phyloP scores from a whole-genome alignment of 1,284 basidiomycete genomes.

The Mycosarcoma maydis region DNA sequence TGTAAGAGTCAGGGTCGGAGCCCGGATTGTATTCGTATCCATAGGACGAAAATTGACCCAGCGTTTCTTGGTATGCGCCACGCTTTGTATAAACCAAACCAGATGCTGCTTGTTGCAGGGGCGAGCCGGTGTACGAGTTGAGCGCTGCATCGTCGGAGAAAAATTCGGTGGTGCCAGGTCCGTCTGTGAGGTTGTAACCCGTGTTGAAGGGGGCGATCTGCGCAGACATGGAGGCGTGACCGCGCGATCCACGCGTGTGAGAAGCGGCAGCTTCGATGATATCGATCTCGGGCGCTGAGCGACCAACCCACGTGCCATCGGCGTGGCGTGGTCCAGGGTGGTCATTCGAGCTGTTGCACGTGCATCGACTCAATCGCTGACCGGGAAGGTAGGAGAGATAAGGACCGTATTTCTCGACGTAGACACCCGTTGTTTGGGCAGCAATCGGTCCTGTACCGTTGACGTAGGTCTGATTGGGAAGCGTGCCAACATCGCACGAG shows the following conservation, averaged over 20 bases:
- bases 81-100: slow-evolving; percentile 56
- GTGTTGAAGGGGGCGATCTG: slow-evolving; percentile 77
- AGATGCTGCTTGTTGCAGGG: slow-evolving; percentile 64
- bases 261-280: slow-evolving; percentile 75
- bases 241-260: slow-evolving; percentile 65
- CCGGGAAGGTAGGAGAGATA: slow-evolving; percentile 74
- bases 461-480: slow-evolving; percentile 55
- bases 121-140: slow-evolving; percentile 59
- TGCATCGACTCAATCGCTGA: slow-evolving; percentile 76
- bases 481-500: slow-evolving; percentile 56
- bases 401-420: slow-evolving; percentile 74
- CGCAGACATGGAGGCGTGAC: slow-evolving; percentile 79
- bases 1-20: slow-evolving; percentile 35
- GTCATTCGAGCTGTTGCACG: slow-evolving; percentile 78
- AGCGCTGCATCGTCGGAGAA: slow-evolving; percentile 32
- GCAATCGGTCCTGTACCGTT: slow-evolving; percentile 57
- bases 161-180: slow-evolving; percentile 23
- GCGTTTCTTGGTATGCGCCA: slow-evolving; percentile 50
- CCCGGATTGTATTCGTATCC: slow-evolving; percentile 72
- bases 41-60: slow-evolving; percentile 67
- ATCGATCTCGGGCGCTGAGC: slow-evolving; percentile 76
- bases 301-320: slow-evolving; percentile 78
- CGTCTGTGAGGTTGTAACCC: slow-evolving; percentile 67
- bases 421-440: slow-evolving; percentile 80
- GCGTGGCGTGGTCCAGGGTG: slow-evolving; percentile 80